A percentile compares a stretch with the other conserved stretches of the same genome.
phyloP scores from a whole-genome alignment of 1,284 basidiomycete species.

The Thelephora terrestris region DNA sequence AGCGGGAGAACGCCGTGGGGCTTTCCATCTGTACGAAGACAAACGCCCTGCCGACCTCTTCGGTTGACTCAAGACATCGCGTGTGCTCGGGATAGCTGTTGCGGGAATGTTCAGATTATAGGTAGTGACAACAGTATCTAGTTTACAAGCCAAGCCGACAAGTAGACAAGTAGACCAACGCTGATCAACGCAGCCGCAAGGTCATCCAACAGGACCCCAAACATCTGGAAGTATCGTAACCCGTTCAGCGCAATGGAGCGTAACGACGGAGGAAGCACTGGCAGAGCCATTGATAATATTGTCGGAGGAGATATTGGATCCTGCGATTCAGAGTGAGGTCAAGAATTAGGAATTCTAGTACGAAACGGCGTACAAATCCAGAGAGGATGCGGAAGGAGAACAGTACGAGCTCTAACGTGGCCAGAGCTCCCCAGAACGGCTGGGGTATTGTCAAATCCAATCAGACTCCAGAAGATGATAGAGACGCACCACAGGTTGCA shows the following conservation, averaged over 20 bases:
- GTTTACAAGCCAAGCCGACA: conserved; percentile 36
- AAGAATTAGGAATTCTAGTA: not conserved
- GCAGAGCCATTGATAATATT: conserved; percentile 47
- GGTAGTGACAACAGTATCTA: too few relatives aligned
- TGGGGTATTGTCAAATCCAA: conserved; percentile 19
- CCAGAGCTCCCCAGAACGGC: conserved; percentile 75
- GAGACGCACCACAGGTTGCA: conserved; percentile 43
- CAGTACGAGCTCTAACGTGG: conserved; percentile 54
- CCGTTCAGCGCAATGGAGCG: conserved; percentile 48
- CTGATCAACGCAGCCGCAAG: conserved; percentile 55
- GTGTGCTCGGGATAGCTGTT: too few relatives aligned
- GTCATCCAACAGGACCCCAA: conserved; percentile 54
- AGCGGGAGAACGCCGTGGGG: too few relatives aligned
- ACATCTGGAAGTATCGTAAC: conserved; percentile 58
- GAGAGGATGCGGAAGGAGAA: conserved; percentile 63
- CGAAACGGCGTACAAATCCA: conserved; percentile 42
- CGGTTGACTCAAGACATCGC: too few relatives aligned
- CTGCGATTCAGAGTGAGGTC: conserved; percentile 24
- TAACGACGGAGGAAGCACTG: conserved; percentile 55
- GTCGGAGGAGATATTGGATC: conserved; percentile 48
- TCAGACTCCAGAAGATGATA: not conserved
- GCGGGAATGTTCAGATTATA: too few relatives aligned
- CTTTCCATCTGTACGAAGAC: too few relatives aligned
- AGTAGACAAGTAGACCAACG: conserved; percentile 45
- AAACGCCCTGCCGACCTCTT: too few relatives aligned